Evolutionary conservation across 371 early-diverging fungal species (phyloP), one percentile per base, ranked within the genome.

Genomic region (Chytridium lagenaria): DNA sequence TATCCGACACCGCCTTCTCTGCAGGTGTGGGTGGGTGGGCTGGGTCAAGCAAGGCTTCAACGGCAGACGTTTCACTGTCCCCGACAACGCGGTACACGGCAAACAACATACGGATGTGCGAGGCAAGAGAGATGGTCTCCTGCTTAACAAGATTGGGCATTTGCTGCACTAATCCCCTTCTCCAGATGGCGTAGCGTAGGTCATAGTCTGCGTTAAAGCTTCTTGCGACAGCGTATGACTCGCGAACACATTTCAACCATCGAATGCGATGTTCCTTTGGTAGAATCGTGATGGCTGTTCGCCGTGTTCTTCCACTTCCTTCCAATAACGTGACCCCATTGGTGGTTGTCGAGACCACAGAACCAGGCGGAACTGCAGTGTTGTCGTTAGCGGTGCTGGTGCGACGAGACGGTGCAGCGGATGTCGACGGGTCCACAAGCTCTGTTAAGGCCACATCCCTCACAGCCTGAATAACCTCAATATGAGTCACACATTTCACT

Each of bases 91-190:
- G 78, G 68, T 84, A 83, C 15, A 79, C 75, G 1, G 80, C 83
- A 76, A 86, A 84, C 50, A 86, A 74, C 26, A 86, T 55, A 23
- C 73, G 65, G 3, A 86, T 61, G 44, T 79, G 80, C 19, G 79
- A 75, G 2, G 78, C 71, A 26, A 84, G 50, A 44, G 80, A 65
- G 31, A 82, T 76, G 19, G 86, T 83, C 70, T 86, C 86, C 78
- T 95, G 95, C 73, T 92, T 92, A 37, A 95, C 83, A 50, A 97
- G 74, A 71, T 95, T 94, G 23, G 97, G 97, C 74, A 94, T 77
- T 50, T 94, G 92, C 38, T 91, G 90, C 88, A 95, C 94, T 52
- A 94, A 91, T 7, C 95, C 95, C 22, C 88, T 88, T 73, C 84
- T 84, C 82, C 91, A 92, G 33, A 96, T 81, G 2, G 92, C 90